Conservation (phyloP, 768 basidiomycete genomes). For the Boletus bicolor region DNA sequence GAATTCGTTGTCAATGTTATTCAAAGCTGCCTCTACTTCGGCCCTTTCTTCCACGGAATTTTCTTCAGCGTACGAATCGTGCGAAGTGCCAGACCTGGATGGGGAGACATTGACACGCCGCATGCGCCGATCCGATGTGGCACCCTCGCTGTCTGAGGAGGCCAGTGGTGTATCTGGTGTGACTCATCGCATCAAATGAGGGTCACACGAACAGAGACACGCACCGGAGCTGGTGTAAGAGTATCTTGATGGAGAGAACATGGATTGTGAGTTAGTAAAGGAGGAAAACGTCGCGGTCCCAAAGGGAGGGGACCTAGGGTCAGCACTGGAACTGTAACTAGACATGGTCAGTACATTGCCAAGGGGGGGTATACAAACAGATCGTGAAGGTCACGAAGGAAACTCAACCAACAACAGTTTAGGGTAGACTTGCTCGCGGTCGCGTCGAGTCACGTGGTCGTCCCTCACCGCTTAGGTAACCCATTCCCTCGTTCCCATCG, state of each 20-base stretch:
- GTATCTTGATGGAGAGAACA: constrained; percentile 58
- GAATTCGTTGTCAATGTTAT: constrained; percentile 63
- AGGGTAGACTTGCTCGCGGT: constrained; percentile 40
- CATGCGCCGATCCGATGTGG: constrained; percentile 46
- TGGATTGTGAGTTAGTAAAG: constrained; percentile 49
- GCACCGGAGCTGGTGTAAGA: constrained; percentile 57
- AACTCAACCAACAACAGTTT: constrained; percentile 32
- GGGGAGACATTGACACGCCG: constrained; percentile 58
- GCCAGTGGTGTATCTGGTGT: constrained; percentile 42
- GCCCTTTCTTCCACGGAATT: constrained; percentile 43
- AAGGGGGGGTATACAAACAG: constrained; percentile 6
- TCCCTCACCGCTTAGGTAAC: constrained; percentile 16
- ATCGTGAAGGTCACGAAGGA: constrained; percentile 19
- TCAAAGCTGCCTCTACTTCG: constrained; percentile 68
- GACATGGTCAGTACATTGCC: constrained; percentile 40
- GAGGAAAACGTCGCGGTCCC: constrained; percentile 59
- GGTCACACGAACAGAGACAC: constrained; percentile 12
- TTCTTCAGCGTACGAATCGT: constrained; percentile 60
- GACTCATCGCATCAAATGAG: constrained; percentile 1
- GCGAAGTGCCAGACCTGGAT: constrained; percentile 33
- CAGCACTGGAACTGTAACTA: constrained; percentile 36
- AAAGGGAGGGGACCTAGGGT: constrained; percentile 59
- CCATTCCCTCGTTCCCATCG: not conserved
- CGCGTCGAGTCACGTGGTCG: constrained; percentile 38
- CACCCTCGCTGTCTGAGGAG: constrained; percentile 47